Evolutionary conservation across 2,329 filamentous ascomycete species (phyloP), one percentile per base, ranked within the genome.

Genomic region (Sporothrix globosa): DNA sequence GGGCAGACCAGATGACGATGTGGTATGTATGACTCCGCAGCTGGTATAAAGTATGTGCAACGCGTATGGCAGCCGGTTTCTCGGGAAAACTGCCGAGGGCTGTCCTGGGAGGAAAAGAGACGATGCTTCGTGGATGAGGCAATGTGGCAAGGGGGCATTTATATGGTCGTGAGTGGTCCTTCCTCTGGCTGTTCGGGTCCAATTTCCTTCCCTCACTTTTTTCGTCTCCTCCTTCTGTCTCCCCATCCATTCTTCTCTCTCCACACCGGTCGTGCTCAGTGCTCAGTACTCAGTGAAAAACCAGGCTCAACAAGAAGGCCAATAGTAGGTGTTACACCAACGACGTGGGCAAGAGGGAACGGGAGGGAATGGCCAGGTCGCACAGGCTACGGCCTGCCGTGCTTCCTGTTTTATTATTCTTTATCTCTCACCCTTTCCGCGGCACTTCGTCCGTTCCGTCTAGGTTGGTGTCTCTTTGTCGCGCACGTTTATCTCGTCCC

Each of bases 381-480:
- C 27, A 66, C 63, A 66, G 9, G 63, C 46, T 52, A 17, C 63
- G 46, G 44, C 4, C 34, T 66, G 63, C 63, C 63, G 63, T 41
- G 46, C 46, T 52, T 52, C 46, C 10, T 14, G 41, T 13, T 44
- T 4, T 44, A 44, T 4, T 44, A 5, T 13, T 44, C 11, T 44
- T 44, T 44, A 17, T 44, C 41, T 44, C 41, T 17, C 41, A 17
- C 41, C 41, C 41, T 44, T 14, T 4, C 41, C 14, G 41, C 41
- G 34, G 34, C 5, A 34, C 34, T 4, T 30, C 27, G 34, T 34
- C 34, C 9, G 34, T 30, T 4, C 34, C 5, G 34, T 34, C 34
- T 34, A 6, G 34, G 34, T 9, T 34, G 34, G 6, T 34, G 0
- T 30, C 27, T 39, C 19, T 39, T 19, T 41, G 14, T 34, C 30